Evolutionary conservation across 345 rosid genomes (phyloP).

Genomic region (Corchorus capsularis): DNA sequence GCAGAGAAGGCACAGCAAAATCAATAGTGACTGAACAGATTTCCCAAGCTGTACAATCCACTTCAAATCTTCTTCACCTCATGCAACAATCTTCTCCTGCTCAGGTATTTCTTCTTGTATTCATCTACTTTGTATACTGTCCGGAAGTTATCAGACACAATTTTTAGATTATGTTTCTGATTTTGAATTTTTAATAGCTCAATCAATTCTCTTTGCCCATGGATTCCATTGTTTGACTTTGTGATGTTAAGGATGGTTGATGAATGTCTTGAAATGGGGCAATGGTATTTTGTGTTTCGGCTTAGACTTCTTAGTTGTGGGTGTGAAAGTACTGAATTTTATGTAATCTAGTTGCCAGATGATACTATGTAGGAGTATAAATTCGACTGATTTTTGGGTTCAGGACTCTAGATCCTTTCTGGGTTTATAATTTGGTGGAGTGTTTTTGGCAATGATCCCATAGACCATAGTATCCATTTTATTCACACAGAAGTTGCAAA

Average conservation of each 20-base stretch:
- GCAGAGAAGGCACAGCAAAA: conserved; percentile 65
- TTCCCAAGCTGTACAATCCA: conserved; percentile 75
- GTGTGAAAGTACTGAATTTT: background rate
- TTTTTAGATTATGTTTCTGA: background rate
- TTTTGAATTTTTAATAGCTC: background rate
- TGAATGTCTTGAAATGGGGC: background rate
- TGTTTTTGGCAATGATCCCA: background rate
- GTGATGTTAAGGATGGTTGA: background rate
- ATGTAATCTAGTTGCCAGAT: background rate
- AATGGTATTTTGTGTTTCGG: background rate
- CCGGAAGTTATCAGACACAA: background rate
- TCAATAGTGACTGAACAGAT: conserved; percentile 76
- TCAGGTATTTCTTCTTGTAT: conserved; percentile 38
- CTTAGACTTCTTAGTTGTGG: background rate
- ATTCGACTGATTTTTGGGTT: background rate
- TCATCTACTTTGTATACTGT: too few species aligned
- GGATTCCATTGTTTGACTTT: background rate
- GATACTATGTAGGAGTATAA: background rate
- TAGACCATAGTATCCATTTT: background rate
- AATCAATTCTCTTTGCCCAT: background rate
- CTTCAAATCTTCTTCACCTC: conserved; percentile 79
- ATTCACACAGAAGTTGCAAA: background rate
- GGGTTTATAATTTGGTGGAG: background rate
- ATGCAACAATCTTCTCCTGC: conserved; percentile 86
- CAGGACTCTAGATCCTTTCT: background rate